A percentile compares a stretch with the other conserved stretches of the same genome.
Conservation (phyloP, 1,284 basidiomycete species). For the Cutaneotrichosporon sp. region DNA sequence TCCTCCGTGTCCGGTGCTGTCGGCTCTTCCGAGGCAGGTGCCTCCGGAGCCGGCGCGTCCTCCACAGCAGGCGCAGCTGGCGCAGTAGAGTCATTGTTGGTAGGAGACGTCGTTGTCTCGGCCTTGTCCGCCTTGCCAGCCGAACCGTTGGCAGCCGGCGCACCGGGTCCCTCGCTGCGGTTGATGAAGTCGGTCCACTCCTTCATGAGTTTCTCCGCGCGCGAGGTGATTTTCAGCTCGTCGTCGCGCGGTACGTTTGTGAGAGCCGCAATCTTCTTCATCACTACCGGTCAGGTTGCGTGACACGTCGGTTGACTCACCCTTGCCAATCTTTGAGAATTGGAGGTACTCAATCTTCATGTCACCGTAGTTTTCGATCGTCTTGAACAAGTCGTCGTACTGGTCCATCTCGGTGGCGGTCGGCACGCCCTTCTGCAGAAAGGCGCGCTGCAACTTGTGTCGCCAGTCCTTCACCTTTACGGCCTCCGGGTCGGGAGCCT, state of each 20-base stretch:
- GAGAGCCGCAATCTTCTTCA: conserved; percentile 85
- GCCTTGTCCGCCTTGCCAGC: conserved; percentile 25
- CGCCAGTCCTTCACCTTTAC: conserved; percentile 79
- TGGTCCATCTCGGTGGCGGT: conserved; percentile 69
- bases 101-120: conserved; percentile 13
- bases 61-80: conserved; percentile 21
- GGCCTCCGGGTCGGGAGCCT: conserved; percentile 63
- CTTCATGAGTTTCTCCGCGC: conserved; percentile 58
- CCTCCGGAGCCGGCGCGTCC: conserved; percentile 16
- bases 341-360: conserved; percentile 84
- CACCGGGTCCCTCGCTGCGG: conserved; percentile 8
- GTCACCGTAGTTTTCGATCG: conserved; percentile 75
- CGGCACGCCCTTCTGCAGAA: conserved; percentile 64
- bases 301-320: conserved; percentile 29
- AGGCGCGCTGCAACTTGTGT: conserved; percentile 84
- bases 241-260: conserved; percentile 72
- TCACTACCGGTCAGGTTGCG: conserved; percentile 58
- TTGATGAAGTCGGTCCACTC: conserved; percentile 13
- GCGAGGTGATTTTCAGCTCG: conserved; percentile 80
- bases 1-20: conserved; percentile 14
- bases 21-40: conserved; percentile 2
- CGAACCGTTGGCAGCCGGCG: conserved; percentile 18
- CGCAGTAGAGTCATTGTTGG: conserved; percentile 4
- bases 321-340: conserved; percentile 94
- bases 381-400: conserved; percentile 73